phyloP scores from a whole-genome alignment of 129 eudicot species.

The Tagetes erecta region DNA sequence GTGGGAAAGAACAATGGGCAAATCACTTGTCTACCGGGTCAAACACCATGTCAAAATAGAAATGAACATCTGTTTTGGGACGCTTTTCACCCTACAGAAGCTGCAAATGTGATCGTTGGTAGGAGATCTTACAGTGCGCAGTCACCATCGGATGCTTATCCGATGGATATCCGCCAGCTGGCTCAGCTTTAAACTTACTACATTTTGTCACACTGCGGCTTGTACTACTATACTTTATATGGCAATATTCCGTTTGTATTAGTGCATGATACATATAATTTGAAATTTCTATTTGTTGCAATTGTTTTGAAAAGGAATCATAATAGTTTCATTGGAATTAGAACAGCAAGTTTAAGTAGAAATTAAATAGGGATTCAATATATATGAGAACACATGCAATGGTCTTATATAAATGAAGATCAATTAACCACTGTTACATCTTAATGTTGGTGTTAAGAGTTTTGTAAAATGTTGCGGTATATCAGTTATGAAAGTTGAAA shows the following conservation, averaged over 20 bases:
- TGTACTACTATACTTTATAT: background rate
- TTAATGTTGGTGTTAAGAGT: too few species aligned
- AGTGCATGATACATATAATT: conserved; percentile 9
- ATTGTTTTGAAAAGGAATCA: conserved; percentile 29
- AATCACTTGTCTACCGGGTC: conserved; percentile 79
- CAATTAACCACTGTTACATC: too few species aligned
- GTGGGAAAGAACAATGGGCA: conserved; percentile 90
- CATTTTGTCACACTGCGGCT: conserved; percentile 1
- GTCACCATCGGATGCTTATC: conserved; percentile 63
- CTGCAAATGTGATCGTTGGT: conserved; percentile 70
- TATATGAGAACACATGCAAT: too few species aligned
- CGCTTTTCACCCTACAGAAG: conserved; percentile 83
- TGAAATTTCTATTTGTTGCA: background rate
- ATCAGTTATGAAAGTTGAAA: too few species aligned
- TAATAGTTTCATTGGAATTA: background rate
- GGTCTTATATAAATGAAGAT: too few species aligned
- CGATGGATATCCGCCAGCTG: conserved; percentile 63
- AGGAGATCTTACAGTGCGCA: conserved; percentile 72
- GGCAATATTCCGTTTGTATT: background rate
- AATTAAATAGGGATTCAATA: too few species aligned
- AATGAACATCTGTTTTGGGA: conserved; percentile 73
- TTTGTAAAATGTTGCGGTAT: too few species aligned
- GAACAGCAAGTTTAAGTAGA: too few species aligned
- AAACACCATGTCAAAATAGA: conserved; percentile 66
- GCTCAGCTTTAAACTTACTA: conserved; percentile 56